These are phyloP conservation scores for Periconia macrospinosa DNA, from an alignment of 2,329 filamentous ascomycete genomes.

Conservation along the genomic window DNA sequence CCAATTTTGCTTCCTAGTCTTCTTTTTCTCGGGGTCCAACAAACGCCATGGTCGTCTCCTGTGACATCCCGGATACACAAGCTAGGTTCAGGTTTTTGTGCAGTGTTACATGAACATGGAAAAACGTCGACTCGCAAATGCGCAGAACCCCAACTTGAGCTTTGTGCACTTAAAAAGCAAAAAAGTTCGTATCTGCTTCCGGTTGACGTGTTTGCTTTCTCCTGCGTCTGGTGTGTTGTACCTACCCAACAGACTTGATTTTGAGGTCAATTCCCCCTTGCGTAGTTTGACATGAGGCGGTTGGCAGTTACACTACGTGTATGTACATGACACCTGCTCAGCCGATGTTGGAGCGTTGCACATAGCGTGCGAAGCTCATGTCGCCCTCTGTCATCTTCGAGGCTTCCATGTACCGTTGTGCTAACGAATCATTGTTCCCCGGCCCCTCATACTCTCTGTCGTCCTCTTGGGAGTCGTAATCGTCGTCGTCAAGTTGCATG, in stretches of 20 bases:
- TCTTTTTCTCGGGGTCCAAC: too few relatives aligned
- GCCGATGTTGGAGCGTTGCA: slow-evolving; percentile 42
- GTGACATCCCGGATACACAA: too few relatives aligned
- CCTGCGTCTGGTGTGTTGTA: not conserved
- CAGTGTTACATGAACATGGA: too few relatives aligned
- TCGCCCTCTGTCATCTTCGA: slow-evolving; percentile 55
- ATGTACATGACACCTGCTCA: slow-evolving; percentile 19
- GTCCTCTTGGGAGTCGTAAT: slow-evolving; percentile 58
- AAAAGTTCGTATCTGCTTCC: not conserved
- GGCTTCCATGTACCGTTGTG: slow-evolving; percentile 76
- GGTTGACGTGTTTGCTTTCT: not conserved
- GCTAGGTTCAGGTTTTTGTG: too few relatives aligned
- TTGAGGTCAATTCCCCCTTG: not conserved
- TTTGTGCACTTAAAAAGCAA: not conserved
- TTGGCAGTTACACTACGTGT: slow-evolving; percentile 2
- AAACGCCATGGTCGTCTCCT: too few relatives aligned
- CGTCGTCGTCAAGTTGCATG: slow-evolving; percentile 55
- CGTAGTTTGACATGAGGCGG: not conserved
- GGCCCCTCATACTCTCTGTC: slow-evolving; percentile 33
- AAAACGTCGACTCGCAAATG: not conserved
- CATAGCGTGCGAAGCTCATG: slow-evolving; percentile 55
- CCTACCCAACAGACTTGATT: slow-evolving; percentile 1
- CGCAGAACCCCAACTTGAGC: not conserved
- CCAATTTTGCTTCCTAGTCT: too few relatives aligned
- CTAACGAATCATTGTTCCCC: slow-evolving; percentile 62